Conservation (phyloP, 805 yeast genomes). For the Cyberlindnera subsufficiens region DNA sequence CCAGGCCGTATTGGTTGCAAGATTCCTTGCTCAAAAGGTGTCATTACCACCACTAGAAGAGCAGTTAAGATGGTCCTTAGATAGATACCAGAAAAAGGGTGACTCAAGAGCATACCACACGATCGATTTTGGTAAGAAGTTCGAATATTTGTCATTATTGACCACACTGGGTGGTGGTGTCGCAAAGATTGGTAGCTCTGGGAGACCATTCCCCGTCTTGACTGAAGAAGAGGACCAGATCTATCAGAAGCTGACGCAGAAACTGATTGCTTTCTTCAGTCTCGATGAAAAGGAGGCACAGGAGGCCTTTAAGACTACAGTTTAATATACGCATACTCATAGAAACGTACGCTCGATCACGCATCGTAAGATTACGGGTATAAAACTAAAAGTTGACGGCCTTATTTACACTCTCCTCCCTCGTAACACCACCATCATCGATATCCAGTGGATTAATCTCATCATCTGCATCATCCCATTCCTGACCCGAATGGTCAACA, state of each 20-base stretch:
- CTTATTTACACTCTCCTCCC: slow-evolving; percentile 14
- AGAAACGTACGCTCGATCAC: neutral
- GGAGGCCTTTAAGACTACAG: neutral
- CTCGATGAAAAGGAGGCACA: slow-evolving; percentile 4
- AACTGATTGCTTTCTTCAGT: slow-evolving; percentile 15
- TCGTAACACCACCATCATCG: slow-evolving; percentile 6
- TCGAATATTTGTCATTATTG: slow-evolving; percentile 22
- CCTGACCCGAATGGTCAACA: slow-evolving; percentile 22
- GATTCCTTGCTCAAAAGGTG: slow-evolving; percentile 28
- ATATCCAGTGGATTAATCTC: slow-evolving; percentile 6
- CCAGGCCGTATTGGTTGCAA: slow-evolving; percentile 32
- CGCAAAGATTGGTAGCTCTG: slow-evolving; percentile 9
- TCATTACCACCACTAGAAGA: slow-evolving; percentile 25
- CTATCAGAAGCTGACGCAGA: slow-evolving; percentile 7
- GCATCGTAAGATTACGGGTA: neutral
- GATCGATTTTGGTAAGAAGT: slow-evolving; percentile 29
- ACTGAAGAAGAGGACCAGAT: slow-evolving; percentile 25
- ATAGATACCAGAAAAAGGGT: slow-evolving; percentile 25
- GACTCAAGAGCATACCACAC: slow-evolving; percentile 27
- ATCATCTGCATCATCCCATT: slow-evolving; percentile 20
- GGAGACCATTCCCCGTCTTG: slow-evolving; percentile 21
- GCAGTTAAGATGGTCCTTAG: slow-evolving; percentile 27
- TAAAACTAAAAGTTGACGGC: slow-evolving; percentile 19
- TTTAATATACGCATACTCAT: neutral
- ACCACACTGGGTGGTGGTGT: slow-evolving; percentile 25